These are phyloP conservation scores for Arabidopsis hybrid DNA, from an alignment of 441 rosid species.

Conservation along the genomic window DNA sequence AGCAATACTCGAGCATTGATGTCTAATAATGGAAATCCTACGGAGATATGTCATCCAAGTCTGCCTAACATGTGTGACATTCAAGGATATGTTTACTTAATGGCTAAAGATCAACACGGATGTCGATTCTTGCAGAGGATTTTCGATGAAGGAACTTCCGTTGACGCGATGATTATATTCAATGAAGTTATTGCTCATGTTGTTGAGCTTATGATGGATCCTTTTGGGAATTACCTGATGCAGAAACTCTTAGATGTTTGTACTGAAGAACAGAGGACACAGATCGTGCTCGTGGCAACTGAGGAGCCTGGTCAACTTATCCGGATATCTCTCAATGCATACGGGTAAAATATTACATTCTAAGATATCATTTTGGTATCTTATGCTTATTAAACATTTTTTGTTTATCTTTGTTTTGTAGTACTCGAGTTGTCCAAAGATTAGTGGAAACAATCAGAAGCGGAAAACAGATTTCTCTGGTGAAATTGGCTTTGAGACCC, in stretches of 20 bases:
- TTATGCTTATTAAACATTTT: neutral
- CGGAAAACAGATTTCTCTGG: constrained; percentile 58
- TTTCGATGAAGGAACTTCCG: constrained; percentile 57
- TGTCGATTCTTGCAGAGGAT: constrained; percentile 68
- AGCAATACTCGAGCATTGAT: constrained; percentile 35
- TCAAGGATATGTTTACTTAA: constrained; percentile 54
- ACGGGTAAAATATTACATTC: constrained; percentile 52
- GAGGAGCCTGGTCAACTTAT: constrained; percentile 60
- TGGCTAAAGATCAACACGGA: constrained; percentile 76
- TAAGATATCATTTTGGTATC: neutral
- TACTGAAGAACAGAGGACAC: constrained; percentile 61
- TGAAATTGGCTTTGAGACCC: constrained; percentile 58
- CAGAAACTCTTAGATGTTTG: constrained; percentile 72
- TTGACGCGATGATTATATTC: constrained; percentile 58
- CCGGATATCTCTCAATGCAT: constrained; percentile 61
- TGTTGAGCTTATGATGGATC: constrained; percentile 70
- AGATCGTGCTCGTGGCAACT: constrained; percentile 57
- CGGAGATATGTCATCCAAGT: constrained; percentile 38
- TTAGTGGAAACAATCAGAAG: constrained; percentile 63
- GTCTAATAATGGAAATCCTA: constrained; percentile 40
- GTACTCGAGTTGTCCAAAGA: constrained; percentile 73
- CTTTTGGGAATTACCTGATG: constrained; percentile 70
- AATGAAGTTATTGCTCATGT: constrained; percentile 61
- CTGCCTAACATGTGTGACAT: constrained; percentile 51
- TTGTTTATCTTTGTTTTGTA: constrained; percentile 34